Conservation (phyloP, 1,284 basidiomycete species). For the Malassezia vespertilionis region DNA sequence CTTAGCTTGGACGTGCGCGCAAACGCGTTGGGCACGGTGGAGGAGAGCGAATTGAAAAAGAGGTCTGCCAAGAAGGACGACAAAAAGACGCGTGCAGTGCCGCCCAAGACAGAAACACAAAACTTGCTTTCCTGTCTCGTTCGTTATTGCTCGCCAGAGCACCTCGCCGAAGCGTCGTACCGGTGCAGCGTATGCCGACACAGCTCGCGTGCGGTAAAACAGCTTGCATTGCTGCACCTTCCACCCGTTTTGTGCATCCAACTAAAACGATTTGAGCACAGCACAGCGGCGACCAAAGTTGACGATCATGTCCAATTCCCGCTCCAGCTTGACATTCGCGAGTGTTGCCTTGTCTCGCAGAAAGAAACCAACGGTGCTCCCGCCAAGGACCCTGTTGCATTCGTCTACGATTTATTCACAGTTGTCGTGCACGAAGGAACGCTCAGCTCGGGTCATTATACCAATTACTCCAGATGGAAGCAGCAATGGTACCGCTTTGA, state of each 20-base stretch:
- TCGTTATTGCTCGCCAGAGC: constrained; percentile 36
- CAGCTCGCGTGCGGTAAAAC: constrained; percentile 58
- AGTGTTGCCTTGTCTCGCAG: constrained; percentile 56
- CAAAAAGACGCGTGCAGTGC: constrained; percentile 15
- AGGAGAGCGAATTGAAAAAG: constrained; percentile 11
- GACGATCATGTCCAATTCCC: constrained; percentile 75
- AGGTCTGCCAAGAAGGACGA: constrained; percentile 43
- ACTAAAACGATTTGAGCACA: constrained; percentile 93
- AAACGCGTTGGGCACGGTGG: constrained; percentile 16
- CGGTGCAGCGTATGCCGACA: constrained; percentile 51
- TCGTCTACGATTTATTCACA: constrained; percentile 71
- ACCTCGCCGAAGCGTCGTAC: constrained; percentile 46
- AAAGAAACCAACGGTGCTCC: constrained; percentile 5
- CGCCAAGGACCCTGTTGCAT: constrained; percentile 47
- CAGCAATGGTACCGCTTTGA: constrained; percentile 88
- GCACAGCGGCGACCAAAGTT: constrained; percentile 59
- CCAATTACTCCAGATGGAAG: constrained; percentile 64
- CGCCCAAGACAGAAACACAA: constrained; percentile 52
- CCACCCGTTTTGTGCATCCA: constrained; percentile 88
- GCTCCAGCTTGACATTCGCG: constrained; percentile 71
- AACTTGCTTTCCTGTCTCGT: constrained; percentile 6
- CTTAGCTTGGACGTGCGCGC: constrained; percentile 67
- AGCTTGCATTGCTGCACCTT: constrained; percentile 69
- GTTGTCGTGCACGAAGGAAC: constrained; percentile 84
- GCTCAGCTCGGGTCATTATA: constrained; percentile 89